These are phyloP conservation scores for Penicillium brasilianum DNA, from an alignment of 2,329 filamentous ascomycete species.

Conservation along the genomic window DNA sequence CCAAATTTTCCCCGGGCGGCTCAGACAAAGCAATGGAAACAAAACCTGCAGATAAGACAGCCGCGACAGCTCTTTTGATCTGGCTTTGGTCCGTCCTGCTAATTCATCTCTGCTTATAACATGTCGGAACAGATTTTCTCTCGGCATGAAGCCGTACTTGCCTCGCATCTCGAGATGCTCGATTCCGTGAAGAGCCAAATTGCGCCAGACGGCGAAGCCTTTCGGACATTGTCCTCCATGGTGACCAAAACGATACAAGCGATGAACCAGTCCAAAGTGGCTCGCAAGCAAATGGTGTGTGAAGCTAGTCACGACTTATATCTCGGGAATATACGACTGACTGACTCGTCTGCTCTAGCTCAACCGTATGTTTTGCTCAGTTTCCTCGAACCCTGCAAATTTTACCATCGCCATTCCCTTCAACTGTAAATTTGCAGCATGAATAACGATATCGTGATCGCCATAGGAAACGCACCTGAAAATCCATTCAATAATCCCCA, in stretches of 20 bases:
- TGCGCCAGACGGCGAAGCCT: conserved; percentile 34
- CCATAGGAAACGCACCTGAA: conserved; percentile 7
- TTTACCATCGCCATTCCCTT: not conserved
- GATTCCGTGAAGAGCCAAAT: conserved; percentile 41
- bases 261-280: conserved; percentile 42
- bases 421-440: not conserved
- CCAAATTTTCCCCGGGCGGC: conserved; percentile 6
- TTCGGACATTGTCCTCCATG: conserved; percentile 42
- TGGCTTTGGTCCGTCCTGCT: not conserved
- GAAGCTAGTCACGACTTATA: not conserved
- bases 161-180: conserved; percentile 47
- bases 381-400: not conserved
- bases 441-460: not conserved
- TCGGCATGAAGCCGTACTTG: conserved; percentile 48
- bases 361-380: conserved; percentile 24
- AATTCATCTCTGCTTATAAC: not conserved
- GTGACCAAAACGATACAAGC: conserved; percentile 47
- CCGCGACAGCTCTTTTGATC: not conserved
- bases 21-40: conserved; percentile 6
- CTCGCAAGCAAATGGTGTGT: conserved; percentile 45
- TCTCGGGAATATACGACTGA: conserved; percentile 8
- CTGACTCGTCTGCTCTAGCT: conserved; percentile 13
- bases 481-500: not conserved
- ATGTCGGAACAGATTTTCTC: conserved; percentile 40
- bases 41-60: conserved; percentile 5